These are phyloP conservation scores for Aspergillus thermomutatus DNA, from an alignment of 2,329 filamentous ascomycete genomes.

Conservation along the genomic window DNA sequence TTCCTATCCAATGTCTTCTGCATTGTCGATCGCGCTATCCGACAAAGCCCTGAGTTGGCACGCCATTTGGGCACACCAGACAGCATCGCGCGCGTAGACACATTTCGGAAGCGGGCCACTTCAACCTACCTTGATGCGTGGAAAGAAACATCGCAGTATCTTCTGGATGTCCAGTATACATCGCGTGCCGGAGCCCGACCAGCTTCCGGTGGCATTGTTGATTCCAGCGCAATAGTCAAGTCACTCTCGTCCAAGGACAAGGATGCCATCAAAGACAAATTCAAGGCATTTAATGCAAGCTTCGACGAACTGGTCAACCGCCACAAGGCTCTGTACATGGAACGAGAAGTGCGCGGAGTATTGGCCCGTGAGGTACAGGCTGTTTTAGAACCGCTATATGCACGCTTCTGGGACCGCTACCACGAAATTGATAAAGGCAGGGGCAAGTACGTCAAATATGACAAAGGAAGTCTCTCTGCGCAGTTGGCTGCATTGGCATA, in stretches of 20 bases:
- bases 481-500: constrained; percentile 48
- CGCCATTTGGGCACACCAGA: constrained; percentile 62
- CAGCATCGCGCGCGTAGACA: constrained; percentile 66
- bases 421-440: constrained; percentile 97
- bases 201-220: constrained; percentile 61
- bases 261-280: constrained; percentile 95
- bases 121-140: constrained; percentile 80
- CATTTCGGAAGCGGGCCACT: constrained; percentile 83
- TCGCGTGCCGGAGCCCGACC: constrained; percentile 67
- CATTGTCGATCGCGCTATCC: constrained; percentile 79
- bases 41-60: constrained; percentile 68
- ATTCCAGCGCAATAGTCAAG: constrained; percentile 82
- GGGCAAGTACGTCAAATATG: constrained; percentile 97
- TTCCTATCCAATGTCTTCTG: constrained; percentile 87
- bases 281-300: constrained; percentile 80
- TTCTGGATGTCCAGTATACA: constrained; percentile 91
- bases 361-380: constrained; percentile 82
- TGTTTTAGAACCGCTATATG: constrained; percentile 91
- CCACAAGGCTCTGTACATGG: constrained; percentile 84
- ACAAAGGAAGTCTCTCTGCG: constrained; percentile 75
- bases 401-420: constrained; percentile 93
- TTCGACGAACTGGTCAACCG: constrained; percentile 85
- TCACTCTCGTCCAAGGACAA: constrained; percentile 84
- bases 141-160: constrained; percentile 78
- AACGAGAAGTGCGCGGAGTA: constrained; percentile 78